Evolutionary conservation across 805 yeast genomes (phyloP), one percentile per base, ranked within the genome.

Genomic region (Pichia thaimueangensis): DNA sequence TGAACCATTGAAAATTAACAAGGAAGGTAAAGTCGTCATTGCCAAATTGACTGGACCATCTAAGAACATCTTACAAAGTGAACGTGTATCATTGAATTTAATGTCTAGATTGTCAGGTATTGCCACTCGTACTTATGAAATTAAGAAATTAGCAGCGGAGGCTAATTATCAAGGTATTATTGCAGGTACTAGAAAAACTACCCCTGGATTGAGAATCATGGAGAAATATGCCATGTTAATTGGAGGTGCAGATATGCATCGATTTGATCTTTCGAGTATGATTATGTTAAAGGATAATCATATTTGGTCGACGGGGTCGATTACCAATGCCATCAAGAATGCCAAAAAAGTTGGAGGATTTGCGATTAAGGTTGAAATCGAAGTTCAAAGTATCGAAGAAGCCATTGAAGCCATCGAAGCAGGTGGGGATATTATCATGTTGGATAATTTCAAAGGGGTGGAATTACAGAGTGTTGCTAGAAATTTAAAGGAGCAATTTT

Each of bases 111-210:
- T 86, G 27, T 82, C 95, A 3, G 97, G 97, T 1, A 74, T 89
- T 34, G 95, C 97, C 9, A 84, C 95, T 0, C 78, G 78, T 46
- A 78, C 93, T 0, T 62, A 67, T 39, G 62, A 66, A 23, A 73
- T 89, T 4, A 66, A 79, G 40, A 56, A 64, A 6, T 60, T 76
- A 45, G 96, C 96, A 1, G 73, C 79, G 43, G 63, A 73, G 32
- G 64, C 73, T 5, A 93, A 94, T 0, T 91, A 78, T 58, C 66
- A 66, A 4, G 97, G 97, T 0, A 72, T 82, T 20, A 87, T 89
- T 58, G 97, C 97, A 0, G 97, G 97, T 6, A 89, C 97, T 1
- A 76, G 97, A 58, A 89, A 89, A 64, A 91, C 97, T n/a, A 91
- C 97, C 0, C 97, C 97, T 0, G 97, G 97, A 0, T 73, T 89